A percentile compares a stretch with the other conserved stretches of the same genome.
Conservation (phyloP, 306 rosid species). For the Rosa persica region DNA sequence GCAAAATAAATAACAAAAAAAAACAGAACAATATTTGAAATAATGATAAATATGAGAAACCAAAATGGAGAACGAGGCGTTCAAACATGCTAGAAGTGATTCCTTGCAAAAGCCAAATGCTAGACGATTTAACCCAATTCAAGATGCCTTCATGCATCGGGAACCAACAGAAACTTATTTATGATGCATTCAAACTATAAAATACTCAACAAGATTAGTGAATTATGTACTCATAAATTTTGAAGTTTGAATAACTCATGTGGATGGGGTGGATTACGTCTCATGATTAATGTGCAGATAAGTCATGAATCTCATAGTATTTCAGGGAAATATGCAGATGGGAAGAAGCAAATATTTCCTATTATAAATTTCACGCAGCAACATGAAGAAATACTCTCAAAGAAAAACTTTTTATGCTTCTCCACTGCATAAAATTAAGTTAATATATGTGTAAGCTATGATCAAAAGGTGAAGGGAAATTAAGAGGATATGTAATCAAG, state of each 20-base stretch:
- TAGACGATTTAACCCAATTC: not conserved
- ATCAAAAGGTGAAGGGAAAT: not conserved
- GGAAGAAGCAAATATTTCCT: not conserved
- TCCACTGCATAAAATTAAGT: not conserved
- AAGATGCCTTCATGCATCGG: not conserved
- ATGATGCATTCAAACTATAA: not conserved
- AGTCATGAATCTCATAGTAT: not conserved
- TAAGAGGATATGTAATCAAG: not conserved
- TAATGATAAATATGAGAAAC: not conserved
- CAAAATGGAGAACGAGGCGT: slow-evolving; percentile 18
- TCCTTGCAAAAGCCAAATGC: not conserved
- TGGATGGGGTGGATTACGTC: not conserved
- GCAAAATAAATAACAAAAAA: not conserved
- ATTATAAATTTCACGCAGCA: not conserved
- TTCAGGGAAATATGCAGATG: not conserved
- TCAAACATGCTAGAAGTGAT: not conserved
- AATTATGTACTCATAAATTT: not conserved
- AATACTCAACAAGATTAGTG: not conserved
- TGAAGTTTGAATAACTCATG: not conserved
- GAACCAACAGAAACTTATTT: not conserved
- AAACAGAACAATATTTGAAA: not conserved
- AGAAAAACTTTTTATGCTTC: not conserved
- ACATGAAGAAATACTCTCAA: not conserved
- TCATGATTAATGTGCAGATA: not conserved
- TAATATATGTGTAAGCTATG: not conserved